Conservation (phyloP, 257 asterid genomes). For the Apocynum venetum region DNA sequence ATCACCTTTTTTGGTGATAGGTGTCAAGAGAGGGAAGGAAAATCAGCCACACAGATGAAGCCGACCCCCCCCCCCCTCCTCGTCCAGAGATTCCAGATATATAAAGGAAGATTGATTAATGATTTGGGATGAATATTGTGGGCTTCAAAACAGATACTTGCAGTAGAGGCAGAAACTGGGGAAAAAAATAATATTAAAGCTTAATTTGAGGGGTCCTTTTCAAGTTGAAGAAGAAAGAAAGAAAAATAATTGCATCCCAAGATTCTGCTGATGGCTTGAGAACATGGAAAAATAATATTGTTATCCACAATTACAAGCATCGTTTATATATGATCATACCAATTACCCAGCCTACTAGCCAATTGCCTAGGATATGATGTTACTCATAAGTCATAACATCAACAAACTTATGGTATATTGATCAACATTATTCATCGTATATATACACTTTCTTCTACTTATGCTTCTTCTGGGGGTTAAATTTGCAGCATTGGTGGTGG, state of each 20-base stretch:
- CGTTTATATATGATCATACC: neutral
- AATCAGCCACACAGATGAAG: neutral
- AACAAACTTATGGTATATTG: too few species aligned
- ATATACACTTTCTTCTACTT: too few species aligned
- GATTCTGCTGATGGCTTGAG: constrained; percentile 20
- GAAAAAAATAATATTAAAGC: neutral
- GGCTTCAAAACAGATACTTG: neutral
- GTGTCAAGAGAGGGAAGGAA: neutral
- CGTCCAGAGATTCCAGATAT: too few species aligned
- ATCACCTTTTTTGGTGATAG: neutral
- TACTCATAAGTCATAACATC: too few species aligned
- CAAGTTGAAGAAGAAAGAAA: constrained; percentile 6
- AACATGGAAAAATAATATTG: constrained; percentile 6
- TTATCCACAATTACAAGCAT: constrained; percentile 23
- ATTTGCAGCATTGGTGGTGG: too few species aligned
- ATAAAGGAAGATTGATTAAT: too few species aligned
- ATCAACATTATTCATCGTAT: too few species aligned
- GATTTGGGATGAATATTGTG: neutral
- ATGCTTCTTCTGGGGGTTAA: too few species aligned
- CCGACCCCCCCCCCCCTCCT: too few species aligned
- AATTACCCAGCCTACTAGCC: neutral
- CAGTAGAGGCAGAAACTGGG: neutral
- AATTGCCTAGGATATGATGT: neutral
- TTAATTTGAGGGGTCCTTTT: constrained; percentile 9
- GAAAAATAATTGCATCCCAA: constrained; percentile 13